Evolutionary conservation across 768 basidiomycete genomes (phyloP), one percentile per base, ranked within the genome.

Genomic region (Coprinellus aureogranulatus): DNA sequence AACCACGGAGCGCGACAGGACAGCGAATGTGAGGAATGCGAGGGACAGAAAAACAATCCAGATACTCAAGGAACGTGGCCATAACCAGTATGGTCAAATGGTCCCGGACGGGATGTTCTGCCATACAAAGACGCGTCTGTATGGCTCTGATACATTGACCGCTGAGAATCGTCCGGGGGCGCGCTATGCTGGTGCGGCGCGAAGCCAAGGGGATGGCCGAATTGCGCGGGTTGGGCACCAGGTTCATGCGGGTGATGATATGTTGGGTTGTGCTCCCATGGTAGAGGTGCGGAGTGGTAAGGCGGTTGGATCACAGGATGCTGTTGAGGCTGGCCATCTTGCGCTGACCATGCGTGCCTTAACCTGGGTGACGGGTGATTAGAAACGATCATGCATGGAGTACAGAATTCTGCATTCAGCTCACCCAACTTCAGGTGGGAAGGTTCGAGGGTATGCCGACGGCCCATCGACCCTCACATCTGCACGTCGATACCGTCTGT

Each of bases 401-500:
- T 3, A 18, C 12, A 9, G 11, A 9, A 27, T 30, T 30, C 3
- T 49, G 18, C 3, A 37, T n/a, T 22, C 6, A 52, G n/a, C 50
- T 34, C 30, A 52, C 50, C 39, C 31, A n/a, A 52, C 11, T 37
- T 39, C 50, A 34, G 50, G 20, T 20, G 30, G 31, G 16, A 37
- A 34, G 12, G 50, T n/a, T 31, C 30, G 50, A 52, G 14, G n/a
- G 31, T 18, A 52, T 30, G 20, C n/a, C n/a, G n/a, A n/a, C n/a
- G n/a, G n/a, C n/a, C n/a, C n/a, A n/a, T 39, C 50, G 18, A 34
- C 23, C 25, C 50, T 52, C 12, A 52, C 31, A 52, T 52, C 50
- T n/a, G 50, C 31, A 37, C 20, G 41, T 18, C 39, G 50, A 37
- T 52, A 52, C 30, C 34, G 30, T 12, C 31, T 27, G 22, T 52